phyloP scores from a whole-genome alignment of 441 rosid species.

The Daphne laureola region DNA sequence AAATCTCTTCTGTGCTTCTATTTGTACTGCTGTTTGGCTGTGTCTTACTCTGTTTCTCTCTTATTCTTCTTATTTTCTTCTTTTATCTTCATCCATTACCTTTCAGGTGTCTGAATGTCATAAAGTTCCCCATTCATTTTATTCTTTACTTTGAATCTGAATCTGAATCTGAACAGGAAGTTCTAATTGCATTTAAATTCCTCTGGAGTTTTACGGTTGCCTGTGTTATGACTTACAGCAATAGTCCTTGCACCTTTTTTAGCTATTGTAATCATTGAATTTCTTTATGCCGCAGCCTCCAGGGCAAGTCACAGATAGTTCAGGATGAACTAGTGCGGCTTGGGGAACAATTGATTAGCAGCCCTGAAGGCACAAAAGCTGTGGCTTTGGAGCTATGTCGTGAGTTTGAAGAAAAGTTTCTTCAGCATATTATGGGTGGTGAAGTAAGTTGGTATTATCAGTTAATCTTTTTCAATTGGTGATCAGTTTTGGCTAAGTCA shows the following conservation, averaged over 20 bases:
- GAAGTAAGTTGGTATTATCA: conserved; percentile 56
- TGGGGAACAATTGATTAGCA: conserved; percentile 74
- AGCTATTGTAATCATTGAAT: conserved; percentile 5
- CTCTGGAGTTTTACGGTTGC: background rate
- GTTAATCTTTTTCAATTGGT: too few species aligned
- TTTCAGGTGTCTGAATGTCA: background rate
- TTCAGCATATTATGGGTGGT: conserved; percentile 73
- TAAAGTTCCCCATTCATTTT: background rate
- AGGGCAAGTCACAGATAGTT: conserved; percentile 76
- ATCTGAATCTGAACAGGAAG: background rate
- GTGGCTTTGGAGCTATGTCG: conserved; percentile 95
- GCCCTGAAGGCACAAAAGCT: conserved; percentile 93
- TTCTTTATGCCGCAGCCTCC: conserved; percentile 49
- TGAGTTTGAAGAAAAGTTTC: conserved; percentile 95
- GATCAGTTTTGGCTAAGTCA: too few species aligned
- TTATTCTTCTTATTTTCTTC: too few species aligned
- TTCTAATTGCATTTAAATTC: background rate
- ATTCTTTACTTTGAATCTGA: background rate
- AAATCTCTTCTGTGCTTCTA: too few species aligned
- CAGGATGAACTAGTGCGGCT: conserved; percentile 82
- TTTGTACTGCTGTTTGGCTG: too few species aligned
- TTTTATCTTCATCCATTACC: too few species aligned
- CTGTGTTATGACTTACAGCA: conserved; percentile 1
- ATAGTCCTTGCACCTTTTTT: background rate
- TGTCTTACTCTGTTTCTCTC: too few species aligned